These are phyloP conservation scores for Pseudogymnoascus sp. DNA, from an alignment of 2,329 filamentous ascomycete genomes.

Conservation along the genomic window DNA sequence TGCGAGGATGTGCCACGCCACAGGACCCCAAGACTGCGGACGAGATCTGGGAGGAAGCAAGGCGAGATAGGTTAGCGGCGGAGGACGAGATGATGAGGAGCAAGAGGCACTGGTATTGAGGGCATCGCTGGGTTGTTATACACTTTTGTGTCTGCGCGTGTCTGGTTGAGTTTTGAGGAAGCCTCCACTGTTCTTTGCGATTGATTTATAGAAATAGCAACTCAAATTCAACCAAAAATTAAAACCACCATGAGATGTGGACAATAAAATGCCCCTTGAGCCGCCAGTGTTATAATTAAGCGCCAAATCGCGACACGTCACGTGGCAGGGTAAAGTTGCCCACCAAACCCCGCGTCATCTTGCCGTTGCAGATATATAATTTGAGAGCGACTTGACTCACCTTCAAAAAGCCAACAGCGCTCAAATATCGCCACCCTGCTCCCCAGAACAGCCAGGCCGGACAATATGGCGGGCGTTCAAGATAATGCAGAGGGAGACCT, in stretches of 20 bases:
- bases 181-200: background rate
- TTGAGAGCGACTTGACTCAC: conserved; percentile 9
- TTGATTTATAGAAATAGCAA: background rate
- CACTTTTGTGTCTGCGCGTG: background rate
- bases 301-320: background rate
- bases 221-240: conserved; percentile 3
- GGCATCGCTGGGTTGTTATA: background rate
- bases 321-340: conserved; percentile 8
- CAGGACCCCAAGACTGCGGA: conserved; percentile 17
- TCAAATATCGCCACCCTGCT: background rate
- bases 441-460: conserved; percentile 13
- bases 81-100: conserved; percentile 5
- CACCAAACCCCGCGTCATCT: conserved; percentile 8
- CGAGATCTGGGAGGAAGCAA: conserved; percentile 34
- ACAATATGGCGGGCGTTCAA: conserved; percentile 36
- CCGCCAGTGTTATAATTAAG: background rate
- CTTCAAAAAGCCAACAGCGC: conserved; percentile 2
- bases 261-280: background rate
- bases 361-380: conserved; percentile 7
- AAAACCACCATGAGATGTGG: background rate
- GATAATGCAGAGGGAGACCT: conserved; percentile 43
- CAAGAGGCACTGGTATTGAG: background rate
- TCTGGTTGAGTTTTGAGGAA: background rate
- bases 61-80: background rate
- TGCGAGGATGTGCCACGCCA: conserved; percentile 53